Evolutionary conservation across 208 protist genomes (phyloP), one percentile per base, ranked within the genome.

Genomic region (Zelonia costaricensis): DNA sequence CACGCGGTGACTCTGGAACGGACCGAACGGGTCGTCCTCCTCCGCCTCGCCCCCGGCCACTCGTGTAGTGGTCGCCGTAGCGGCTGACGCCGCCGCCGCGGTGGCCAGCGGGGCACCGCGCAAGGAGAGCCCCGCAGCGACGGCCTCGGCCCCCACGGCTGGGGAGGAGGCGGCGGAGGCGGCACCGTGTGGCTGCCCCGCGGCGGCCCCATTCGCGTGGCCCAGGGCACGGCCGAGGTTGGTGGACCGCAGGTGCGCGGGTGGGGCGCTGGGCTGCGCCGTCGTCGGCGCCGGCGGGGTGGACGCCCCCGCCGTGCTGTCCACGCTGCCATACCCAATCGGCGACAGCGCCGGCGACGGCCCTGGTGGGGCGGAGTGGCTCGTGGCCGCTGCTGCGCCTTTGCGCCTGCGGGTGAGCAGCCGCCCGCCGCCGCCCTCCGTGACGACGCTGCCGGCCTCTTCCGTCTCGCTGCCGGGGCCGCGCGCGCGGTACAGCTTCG

Each of bases 401-500:
- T 52, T 73, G 12, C 44, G 54, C 57, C 51, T 74, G 15, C 72
- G 59, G 33, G 77, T 71, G 33, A 80, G 64, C 57, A 76, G 31
- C 60, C 70, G 71, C 59, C 82, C 80, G 27, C 76, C 65, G 16
- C 75, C 64, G 22, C 42, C 46, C 8, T 81, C 82, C 0, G 51
- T 72, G 12, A 74, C 62, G 13, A 70, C 71, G 5, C 51, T 62
- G 9, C 69, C 53, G 6, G 44, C 69, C 4, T 51, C 55, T 6
- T 56, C 69, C 1, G 53, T 57, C 0, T 73, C 73, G 10, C 70
- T 69, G 18, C 59, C 38, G 15, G 64, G 66, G 38, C 72, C 69
- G 18, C 72, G 60, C 12, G 53, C 62, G 39, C 90, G 84, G 52
- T 91, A 95, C 3, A 97, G 66, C 52, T 91, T 92, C 5, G 88